phyloP scores from a whole-genome alignment of 2,329 filamentous ascomycete species.

The Bipolaris zeicola region DNA sequence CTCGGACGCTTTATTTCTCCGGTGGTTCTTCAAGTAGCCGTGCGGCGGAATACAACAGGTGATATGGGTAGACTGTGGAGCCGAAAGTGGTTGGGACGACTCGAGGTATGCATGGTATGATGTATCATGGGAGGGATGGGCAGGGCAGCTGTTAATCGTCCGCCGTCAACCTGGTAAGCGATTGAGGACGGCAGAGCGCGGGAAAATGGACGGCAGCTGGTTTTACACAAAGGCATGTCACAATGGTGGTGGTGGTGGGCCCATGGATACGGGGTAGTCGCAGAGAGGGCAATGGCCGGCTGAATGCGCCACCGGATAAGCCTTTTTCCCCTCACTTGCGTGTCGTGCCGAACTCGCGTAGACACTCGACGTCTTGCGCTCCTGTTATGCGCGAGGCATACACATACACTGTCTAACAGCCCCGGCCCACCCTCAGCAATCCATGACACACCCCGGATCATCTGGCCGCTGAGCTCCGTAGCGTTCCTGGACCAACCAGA shows the following conservation, averaged over 20 bases:
- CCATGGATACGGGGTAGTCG: not conserved
- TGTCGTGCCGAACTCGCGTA: conserved; percentile 2
- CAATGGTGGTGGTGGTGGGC: conserved; percentile 13
- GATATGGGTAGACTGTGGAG: conserved; percentile 4
- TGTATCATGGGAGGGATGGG: not conserved
- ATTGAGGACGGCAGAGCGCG: not conserved
- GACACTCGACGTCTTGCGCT: conserved; percentile 8
- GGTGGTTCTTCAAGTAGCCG: not conserved
- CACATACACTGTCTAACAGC: not conserved
- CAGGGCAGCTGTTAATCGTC: not conserved
- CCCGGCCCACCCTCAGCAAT: not conserved
- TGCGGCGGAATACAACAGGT: not conserved
- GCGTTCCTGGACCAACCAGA: conserved; percentile 5
- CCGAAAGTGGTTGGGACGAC: not conserved
- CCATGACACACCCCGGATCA: not conserved
- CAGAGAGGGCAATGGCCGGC: not conserved
- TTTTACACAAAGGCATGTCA: conserved; percentile 16
- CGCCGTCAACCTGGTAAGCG: conserved; percentile 11
- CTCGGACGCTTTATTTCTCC: not conserved
- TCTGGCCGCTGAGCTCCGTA: conserved; percentile 4
- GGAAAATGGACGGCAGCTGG: not conserved
- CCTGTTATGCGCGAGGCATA: not conserved
- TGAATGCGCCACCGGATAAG: conserved; percentile 15
- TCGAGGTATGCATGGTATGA: conserved; percentile 11
- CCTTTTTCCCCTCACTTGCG: conserved; percentile 16